A percentile compares a stretch with the other conserved stretches of the same genome.
These are phyloP conservation scores for Inonotus obliquus DNA, from an alignment of 1,284 basidiomycete species.

Conservation along the genomic window DNA sequence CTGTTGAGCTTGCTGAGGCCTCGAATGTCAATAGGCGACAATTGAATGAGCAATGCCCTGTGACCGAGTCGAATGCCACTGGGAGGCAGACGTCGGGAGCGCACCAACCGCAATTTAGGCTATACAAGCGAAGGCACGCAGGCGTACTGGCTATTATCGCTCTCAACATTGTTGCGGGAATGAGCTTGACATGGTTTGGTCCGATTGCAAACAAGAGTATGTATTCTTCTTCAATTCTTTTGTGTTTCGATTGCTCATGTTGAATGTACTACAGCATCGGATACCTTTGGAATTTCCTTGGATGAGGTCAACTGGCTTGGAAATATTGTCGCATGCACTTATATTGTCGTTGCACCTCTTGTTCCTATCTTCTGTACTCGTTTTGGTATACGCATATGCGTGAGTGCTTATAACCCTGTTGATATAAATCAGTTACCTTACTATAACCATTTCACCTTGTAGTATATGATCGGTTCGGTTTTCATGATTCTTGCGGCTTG, in stretches of 20 bases:
- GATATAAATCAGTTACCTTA: background rate
- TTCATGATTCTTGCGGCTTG: constrained; percentile 59
- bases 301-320: constrained; percentile 74
- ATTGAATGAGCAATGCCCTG: background rate
- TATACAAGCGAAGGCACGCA: constrained; percentile 63
- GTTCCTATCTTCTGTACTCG: constrained; percentile 52
- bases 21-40: background rate
- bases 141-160: constrained; percentile 61
- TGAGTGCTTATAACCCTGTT: constrained; percentile 27
- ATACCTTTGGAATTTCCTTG: constrained; percentile 57
- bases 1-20: background rate
- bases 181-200: constrained; percentile 72
- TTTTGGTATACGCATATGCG: constrained; percentile 56
- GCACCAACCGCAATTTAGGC: background rate
- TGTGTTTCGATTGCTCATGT: background rate
- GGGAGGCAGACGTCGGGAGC: background rate
- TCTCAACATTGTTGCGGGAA: constrained; percentile 56
- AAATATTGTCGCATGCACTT: constrained; percentile 57
- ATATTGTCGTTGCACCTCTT: constrained; percentile 54
- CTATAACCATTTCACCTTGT: constrained; percentile 1
- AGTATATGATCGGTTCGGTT: constrained; percentile 52
- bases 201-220: constrained; percentile 66
- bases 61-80: background rate
- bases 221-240: constrained; percentile 15
- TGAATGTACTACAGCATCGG: constrained; percentile 38